Conservation (phyloP, 441 rosid genomes). For the Adansonia madagascariensis region DNA sequence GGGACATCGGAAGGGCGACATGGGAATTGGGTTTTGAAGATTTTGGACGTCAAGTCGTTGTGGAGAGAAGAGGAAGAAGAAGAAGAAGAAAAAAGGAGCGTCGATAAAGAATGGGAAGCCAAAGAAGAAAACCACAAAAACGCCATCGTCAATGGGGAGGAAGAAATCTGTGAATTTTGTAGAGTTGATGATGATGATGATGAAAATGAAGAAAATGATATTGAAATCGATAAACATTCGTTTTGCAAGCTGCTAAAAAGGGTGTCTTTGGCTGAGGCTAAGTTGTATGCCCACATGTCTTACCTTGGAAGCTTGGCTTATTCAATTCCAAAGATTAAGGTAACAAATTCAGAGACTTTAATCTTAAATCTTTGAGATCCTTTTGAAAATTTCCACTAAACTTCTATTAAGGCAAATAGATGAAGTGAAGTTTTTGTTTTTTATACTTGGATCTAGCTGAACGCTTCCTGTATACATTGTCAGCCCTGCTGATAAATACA, state of each 20-base stretch:
- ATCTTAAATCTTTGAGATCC: background rate
- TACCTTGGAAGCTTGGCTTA: constrained; percentile 83
- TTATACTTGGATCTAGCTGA: no score
- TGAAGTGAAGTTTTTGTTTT: no score
- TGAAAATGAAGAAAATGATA: constrained; percentile 31
- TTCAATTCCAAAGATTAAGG: constrained; percentile 76
- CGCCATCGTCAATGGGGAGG: constrained; percentile 32
- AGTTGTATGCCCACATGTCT: constrained; percentile 76
- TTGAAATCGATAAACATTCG: constrained; percentile 63
- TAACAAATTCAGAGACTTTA: constrained; percentile 22
- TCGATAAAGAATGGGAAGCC: constrained; percentile 27
- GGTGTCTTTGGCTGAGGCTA: constrained; percentile 70
- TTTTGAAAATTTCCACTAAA: background rate
- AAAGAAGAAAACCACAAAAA: constrained; percentile 17
- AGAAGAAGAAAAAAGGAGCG: constrained; percentile 30
- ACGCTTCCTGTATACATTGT: no score
- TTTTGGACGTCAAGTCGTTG: constrained; percentile 73
- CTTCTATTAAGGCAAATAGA: no score
- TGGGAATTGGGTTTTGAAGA: constrained; percentile 81
- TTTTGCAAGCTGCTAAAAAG: constrained; percentile 70
- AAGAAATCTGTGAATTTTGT: constrained; percentile 58
- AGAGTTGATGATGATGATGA: constrained; percentile 44
- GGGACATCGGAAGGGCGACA: constrained; percentile 39
- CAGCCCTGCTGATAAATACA: no score
- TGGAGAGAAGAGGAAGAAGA: constrained; percentile 44